A percentile compares a stretch with the other conserved stretches of the same genome.
Evolutionary conservation across 768 basidiomycete genomes (phyloP).

Genomic region (Cyclocybe cylindracea): DNA sequence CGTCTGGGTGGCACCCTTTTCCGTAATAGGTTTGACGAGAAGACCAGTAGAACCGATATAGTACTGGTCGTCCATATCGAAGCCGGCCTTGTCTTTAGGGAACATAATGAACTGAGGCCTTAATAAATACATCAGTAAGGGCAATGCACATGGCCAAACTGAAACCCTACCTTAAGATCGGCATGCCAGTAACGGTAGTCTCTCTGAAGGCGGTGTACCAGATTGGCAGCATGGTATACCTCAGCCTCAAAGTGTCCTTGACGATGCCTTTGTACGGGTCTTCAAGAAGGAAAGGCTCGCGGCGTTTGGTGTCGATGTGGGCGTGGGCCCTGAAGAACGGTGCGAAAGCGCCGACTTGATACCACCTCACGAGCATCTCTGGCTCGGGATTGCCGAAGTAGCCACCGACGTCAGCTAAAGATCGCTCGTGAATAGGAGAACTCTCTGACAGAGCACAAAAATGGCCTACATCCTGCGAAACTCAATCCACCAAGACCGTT

Average conservation of each 20-base stretch:
- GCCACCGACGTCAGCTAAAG: conserved; percentile 92
- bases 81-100: conserved; percentile 86
- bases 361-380: conserved; percentile 97
- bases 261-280: conserved; percentile 87
- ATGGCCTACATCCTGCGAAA: conserved; percentile 81
- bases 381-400: conserved; percentile 97
- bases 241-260: conserved; percentile 72
- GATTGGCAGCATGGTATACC: conserved; percentile 86
- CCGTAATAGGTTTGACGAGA: conserved; percentile 88
- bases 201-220: conserved; percentile 99
- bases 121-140: neutral
- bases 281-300: conserved; percentile 91
- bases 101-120: conserved; percentile 97
- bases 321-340: conserved; percentile 99
- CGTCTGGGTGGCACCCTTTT: conserved; percentile 66
- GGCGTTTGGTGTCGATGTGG: conserved; percentile 95
- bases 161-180: conserved; percentile 70
- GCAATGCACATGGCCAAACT: neutral
- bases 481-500: conserved; percentile 89
- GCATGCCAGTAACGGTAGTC: conserved; percentile 76
- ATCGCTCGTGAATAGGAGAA: conserved; percentile 3
- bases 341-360: conserved; percentile 91
- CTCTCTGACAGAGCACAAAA: neutral
- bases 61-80: conserved; percentile 91
- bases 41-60: conserved; percentile 88